A percentile compares a stretch with the other conserved stretches of the same genome.
phyloP scores from a whole-genome alignment of 495 filamentous ascomycete species.

The Penicillium paradoxum region DNA sequence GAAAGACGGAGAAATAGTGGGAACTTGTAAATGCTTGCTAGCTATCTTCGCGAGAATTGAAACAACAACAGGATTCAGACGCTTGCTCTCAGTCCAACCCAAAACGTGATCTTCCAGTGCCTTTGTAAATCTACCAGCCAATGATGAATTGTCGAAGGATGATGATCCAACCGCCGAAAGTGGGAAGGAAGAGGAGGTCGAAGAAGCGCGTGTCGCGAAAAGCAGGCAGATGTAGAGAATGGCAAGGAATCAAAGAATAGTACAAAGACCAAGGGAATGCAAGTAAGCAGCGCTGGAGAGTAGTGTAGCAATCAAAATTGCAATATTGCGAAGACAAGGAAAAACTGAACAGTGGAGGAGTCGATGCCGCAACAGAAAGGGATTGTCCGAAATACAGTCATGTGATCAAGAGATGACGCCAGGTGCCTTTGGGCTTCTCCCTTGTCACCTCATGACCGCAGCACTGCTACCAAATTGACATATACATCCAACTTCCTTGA shows the following conservation, averaged over 20 bases:
- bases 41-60: constrained; percentile 44
- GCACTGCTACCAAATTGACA: neutral
- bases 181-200: constrained; percentile 3
- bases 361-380: constrained; percentile 4
- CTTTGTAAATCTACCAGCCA: constrained; percentile 20
- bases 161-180: constrained; percentile 1
- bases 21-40: constrained; percentile 52
- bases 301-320: neutral
- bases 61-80: constrained; percentile 35
- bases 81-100: constrained; percentile 23
- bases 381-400: constrained; percentile 17
- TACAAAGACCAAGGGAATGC: neutral
- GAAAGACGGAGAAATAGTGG: constrained; percentile 41
- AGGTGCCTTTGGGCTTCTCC: neutral
- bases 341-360: neutral
- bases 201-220: neutral
- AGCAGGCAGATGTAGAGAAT: neutral
- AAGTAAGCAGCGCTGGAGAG: constrained; percentile 11
- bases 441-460: neutral
- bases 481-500: neutral
- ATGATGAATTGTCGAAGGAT: neutral
- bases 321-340: constrained; percentile 5
- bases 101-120: constrained; percentile 19
- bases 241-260: neutral
- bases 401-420: constrained; percentile 25